phyloP scores from a whole-genome alignment of 139 green algal genomes.

The Monoraphidium neglectum region DNA sequence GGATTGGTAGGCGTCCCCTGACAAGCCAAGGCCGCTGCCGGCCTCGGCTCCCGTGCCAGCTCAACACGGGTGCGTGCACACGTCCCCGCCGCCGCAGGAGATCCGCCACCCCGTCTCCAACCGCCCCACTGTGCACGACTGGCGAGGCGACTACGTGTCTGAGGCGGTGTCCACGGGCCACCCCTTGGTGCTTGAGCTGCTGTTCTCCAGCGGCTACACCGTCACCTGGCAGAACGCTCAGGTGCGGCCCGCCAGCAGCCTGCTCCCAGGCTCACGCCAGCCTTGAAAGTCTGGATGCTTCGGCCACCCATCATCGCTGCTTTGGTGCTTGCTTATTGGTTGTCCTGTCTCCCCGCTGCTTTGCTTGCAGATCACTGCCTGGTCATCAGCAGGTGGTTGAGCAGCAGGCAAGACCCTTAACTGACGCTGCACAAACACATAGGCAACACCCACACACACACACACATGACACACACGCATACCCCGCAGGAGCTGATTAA shows the following conservation, averaged over 20 bases:
- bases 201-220: constrained; percentile 7
- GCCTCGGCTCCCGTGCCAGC: too few relatives aligned
- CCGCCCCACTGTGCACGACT: constrained; percentile 11
- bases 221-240: constrained; percentile 19
- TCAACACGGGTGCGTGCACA: too few relatives aligned
- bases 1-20: neutral
- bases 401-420: neutral
- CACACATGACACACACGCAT: neutral
- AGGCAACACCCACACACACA: too few relatives aligned
- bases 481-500: constrained; percentile 2
- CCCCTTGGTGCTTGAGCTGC: constrained; percentile 17
- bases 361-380: too few relatives aligned
- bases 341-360: too few relatives aligned
- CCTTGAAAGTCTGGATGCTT: too few relatives aligned
- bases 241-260: too few relatives aligned
- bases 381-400: neutral
- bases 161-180: constrained; percentile 9
- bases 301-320: too few relatives aligned
- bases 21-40: too few relatives aligned
- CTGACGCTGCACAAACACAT: neutral
- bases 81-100: neutral
- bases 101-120: neutral
- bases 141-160: constrained; percentile 12
- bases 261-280: too few relatives aligned
- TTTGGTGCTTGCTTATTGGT: too few relatives aligned